A percentile compares a stretch with the other conserved stretches of the same genome.
Conservation (phyloP, 2,329 filamentous ascomycete genomes). For the Scedosporium aurantiacum region DNA sequence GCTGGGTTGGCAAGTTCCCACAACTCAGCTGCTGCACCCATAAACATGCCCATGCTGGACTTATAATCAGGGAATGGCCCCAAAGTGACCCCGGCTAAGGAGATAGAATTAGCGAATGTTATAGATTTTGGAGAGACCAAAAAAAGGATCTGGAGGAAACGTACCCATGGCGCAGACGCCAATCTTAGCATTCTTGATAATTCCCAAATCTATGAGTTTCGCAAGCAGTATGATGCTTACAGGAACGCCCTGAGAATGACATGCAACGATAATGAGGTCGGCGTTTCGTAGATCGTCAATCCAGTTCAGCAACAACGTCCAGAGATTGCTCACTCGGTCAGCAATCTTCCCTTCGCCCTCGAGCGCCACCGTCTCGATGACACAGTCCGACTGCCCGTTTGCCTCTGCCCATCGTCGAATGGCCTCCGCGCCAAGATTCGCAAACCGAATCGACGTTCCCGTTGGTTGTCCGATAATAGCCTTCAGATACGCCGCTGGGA, state of each 20-base stretch:
- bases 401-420: slow-evolving; percentile 73
- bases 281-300: slow-evolving; percentile 79
- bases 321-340: slow-evolving; percentile 82
- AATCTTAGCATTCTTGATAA: slow-evolving; percentile 64
- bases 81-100: slow-evolving; percentile 71
- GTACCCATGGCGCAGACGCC: slow-evolving; percentile 70
- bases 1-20: slow-evolving; percentile 84
- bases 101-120: slow-evolving; percentile 1
- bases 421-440: slow-evolving; percentile 72
- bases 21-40: slow-evolving; percentile 82
- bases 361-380: slow-evolving; percentile 87
- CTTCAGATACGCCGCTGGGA: slow-evolving; percentile 78
- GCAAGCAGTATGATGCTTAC: slow-evolving; percentile 87
- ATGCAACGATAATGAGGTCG: slow-evolving; percentile 84
- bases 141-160: slow-evolving; percentile 11
- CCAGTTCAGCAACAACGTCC: slow-evolving; percentile 92
- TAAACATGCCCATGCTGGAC: slow-evolving; percentile 73
- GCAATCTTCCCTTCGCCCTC: slow-evolving; percentile 90
- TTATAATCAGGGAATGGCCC: slow-evolving; percentile 91
- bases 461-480: slow-evolving; percentile 89
- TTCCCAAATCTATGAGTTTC: slow-evolving; percentile 83
- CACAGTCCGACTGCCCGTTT: slow-evolving; percentile 60
- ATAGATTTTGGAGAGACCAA: slow-evolving; percentile 3
- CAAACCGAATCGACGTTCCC: slow-evolving; percentile 88
- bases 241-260: slow-evolving; percentile 91